Base-by-base conservation (phyloP, 164 flowering plant species). In the Vitis amurensis region DNA sequence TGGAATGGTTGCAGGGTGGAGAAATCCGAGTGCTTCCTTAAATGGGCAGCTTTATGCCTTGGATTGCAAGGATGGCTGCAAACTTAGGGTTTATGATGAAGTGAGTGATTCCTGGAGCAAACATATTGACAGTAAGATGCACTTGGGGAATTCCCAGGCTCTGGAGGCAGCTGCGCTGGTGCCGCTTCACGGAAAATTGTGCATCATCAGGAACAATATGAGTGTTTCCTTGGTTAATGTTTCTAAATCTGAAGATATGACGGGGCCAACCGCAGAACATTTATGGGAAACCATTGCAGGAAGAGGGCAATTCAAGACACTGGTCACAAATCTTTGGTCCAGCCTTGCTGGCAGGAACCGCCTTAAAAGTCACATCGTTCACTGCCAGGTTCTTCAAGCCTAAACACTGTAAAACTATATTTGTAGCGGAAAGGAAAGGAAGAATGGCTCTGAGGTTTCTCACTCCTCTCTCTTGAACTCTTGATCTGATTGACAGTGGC, bases 11-110 rank as follows among this genome's bases (percentile, higher is more conserved):
- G 73, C 90, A 37, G 94, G 97, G 19, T 90, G 97, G 95, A 79
- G 89, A 63, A 89, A 88, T 74, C 95, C 96, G 0, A 79, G 92
- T 66, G 75, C 84, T 50, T 69, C 88, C 29, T 13, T 90, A 31
- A 79, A 88, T 55, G 89, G 89, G 16, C 74, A 80, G 72, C 88
- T 92, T 16, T 92, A 88, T 79, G 91, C 91, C n/a, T 74, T 88
- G 76, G 96, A 90, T 8, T 92, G 97, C 70, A 89, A 89, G 69
- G 97, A 92, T 60, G 97, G 97, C 2, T 91, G 97, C 80, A 89
- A 82, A 69, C 74, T 91, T n/a, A 77, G 97, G 75, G 88, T 87
- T 8, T 91, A 88, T 44, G 92, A 91, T 56, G 81, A 82, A 66
- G 73, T 62, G 8, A 77, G 77, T 23, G 91, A 82, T 79, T 82